A percentile compares a stretch with the other conserved stretches of the same genome.
phyloP scores from a whole-genome alignment of 345 rosid species.

The Garcia nutans region DNA sequence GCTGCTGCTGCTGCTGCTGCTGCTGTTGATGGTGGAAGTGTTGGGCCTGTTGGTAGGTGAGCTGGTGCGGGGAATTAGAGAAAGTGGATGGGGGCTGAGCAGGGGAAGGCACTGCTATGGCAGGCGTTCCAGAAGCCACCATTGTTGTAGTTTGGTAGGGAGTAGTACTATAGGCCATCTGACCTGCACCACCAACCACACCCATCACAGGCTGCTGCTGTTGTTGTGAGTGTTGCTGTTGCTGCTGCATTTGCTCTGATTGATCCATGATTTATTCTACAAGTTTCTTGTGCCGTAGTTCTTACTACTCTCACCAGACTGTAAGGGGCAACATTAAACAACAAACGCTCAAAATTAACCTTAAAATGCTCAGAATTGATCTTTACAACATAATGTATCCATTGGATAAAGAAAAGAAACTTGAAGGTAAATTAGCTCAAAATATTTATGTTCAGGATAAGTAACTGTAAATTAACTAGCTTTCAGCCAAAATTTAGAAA shows the following conservation, averaged over 20 bases:
- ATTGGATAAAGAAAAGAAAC: background rate
- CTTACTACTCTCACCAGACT: constrained; percentile 28
- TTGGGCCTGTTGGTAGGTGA: constrained; percentile 43
- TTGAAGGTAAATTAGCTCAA: too few relatives aligned
- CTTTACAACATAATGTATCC: background rate
- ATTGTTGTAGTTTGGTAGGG: constrained; percentile 50
- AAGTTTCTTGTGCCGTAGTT: background rate
- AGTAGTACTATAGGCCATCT: constrained; percentile 42
- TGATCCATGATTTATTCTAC: constrained; percentile 46
- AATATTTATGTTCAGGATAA: too few relatives aligned
- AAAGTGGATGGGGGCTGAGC: constrained; percentile 28
- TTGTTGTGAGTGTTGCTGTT: constrained; percentile 22
- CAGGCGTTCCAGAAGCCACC: constrained; percentile 51
- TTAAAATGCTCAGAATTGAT: background rate
- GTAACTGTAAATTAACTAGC: too few relatives aligned
- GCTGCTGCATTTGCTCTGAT: constrained; percentile 46
- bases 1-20: constrained; percentile 45
- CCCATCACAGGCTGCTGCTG: constrained; percentile 46
- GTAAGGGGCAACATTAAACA: constrained; percentile 15
- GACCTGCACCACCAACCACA: constrained; percentile 41
- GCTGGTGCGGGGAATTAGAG: constrained; percentile 35
- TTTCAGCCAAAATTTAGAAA: too few relatives aligned
- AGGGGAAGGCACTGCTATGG: constrained; percentile 37
- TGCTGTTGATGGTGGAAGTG: constrained; percentile 47
- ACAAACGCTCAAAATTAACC: background rate